Conservation (phyloP, 768 basidiomycete genomes). For the Tremella mesenterica region DNA sequence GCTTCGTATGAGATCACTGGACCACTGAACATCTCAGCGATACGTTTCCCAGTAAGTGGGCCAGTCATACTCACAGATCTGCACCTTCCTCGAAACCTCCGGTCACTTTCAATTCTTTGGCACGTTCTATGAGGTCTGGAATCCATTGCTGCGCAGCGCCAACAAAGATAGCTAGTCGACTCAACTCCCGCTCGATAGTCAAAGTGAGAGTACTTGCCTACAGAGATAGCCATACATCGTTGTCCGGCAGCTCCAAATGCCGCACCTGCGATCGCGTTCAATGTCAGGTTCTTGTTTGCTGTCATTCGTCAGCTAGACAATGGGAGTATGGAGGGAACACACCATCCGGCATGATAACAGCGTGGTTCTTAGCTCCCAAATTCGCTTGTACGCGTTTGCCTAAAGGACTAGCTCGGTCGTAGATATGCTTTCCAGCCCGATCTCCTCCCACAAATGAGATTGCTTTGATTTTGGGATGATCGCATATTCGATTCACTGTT, state of each 20-base stretch:
- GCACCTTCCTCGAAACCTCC: constrained; percentile 82
- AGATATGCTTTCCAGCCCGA: constrained; percentile 85
- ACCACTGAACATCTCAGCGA: constrained; percentile 39
- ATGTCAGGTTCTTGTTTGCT: constrained; percentile 81
- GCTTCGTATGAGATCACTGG: constrained; percentile 62
- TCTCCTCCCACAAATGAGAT: constrained; percentile 96
- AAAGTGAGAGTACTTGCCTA: constrained; percentile 53
- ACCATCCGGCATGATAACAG: constrained; percentile 89
- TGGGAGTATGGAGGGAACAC: constrained; percentile 29
- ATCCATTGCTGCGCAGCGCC: constrained; percentile 72
- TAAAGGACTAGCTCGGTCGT: constrained; percentile 71
- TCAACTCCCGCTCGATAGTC: neutral
- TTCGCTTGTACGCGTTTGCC: constrained; percentile 82
- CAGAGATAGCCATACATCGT: constrained; percentile 92
- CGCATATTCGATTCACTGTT: constrained; percentile 85
- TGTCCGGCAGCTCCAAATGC: constrained; percentile 97
- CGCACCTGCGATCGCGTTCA: constrained; percentile 87
- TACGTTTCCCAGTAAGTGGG: constrained; percentile 1
- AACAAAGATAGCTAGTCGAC: constrained; percentile 55
- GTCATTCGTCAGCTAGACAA: constrained; percentile 14
- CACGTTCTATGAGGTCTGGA: constrained; percentile 73
- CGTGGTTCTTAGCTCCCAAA: constrained; percentile 96
- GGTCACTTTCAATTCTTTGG: constrained; percentile 67
- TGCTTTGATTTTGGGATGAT: constrained; percentile 80
- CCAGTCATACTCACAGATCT: constrained; percentile 59